Evolutionary conservation across 2,329 filamentous ascomycete species (phyloP), one percentile per base, ranked within the genome.

Genomic region (Cyclaneusma minus): DNA sequence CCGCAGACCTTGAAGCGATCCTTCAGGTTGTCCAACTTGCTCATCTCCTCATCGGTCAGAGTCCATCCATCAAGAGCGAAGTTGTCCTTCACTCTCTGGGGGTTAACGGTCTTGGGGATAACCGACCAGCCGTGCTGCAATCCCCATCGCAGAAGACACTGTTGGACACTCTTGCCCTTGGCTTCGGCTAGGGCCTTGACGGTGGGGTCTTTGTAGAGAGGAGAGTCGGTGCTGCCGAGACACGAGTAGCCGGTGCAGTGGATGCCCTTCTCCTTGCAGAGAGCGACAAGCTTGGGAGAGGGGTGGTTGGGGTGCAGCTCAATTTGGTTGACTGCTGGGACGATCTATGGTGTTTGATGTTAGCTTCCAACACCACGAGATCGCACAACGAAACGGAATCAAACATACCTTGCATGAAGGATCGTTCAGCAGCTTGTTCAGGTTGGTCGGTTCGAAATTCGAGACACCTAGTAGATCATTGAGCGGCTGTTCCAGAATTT

Each of bases 1-100:
- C 64, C 65, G 45, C 79, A 89, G 35, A 83, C 74, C 68, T 84
- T 91, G 64, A 85, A 87, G 26, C 82, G 68, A 34, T 80, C 76
- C 43, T 66, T 60, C 29, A 87, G 62, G 42, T 55, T 64, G 43
- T 70, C 69, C 25, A 92, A 60, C 51, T 66, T 58, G 40, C 64
- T 60, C 26, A 87, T 50, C 57, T 92, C 82, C 24, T 81, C 79
- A 3, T 65, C 63, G 3, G 66, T 74, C 51, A 91, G 55, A 32
- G 68, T 59, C 70, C 73, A 87, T 28, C 75, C 79, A 49, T 84
- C 68, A 27, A 81, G 47, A 29, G 31, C 67, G 40, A 72, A 81
- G 62, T 92, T 91, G 35, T 58, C 67, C 52, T 78, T 61, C 43
- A 92, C 84, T 21, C 82, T 68, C 28, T 60, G 60, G 38, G 71